Conservation (phyloP, 208 protist species). For the Trypanosoma caninum region DNA sequence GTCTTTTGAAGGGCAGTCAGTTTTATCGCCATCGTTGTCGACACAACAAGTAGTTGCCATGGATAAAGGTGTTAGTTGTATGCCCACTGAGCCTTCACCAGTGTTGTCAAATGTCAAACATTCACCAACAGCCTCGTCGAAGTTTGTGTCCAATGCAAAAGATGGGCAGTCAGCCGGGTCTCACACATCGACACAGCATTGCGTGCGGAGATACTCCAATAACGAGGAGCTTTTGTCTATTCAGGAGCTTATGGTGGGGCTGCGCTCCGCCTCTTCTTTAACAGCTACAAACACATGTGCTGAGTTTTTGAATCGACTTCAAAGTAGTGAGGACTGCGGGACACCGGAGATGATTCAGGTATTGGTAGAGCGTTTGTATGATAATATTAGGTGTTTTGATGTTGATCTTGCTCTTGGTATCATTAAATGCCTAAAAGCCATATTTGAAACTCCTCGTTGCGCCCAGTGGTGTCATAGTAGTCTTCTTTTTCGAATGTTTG, state of each 20-base stretch:
- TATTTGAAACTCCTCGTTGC: constrained; percentile 46
- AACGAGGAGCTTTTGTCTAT: constrained; percentile 63
- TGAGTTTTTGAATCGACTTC: constrained; percentile 63
- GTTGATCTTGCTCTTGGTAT: constrained; percentile 47
- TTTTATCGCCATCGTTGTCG: too few relatives aligned
- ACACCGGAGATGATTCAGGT: constrained; percentile 76
- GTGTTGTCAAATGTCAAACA: too few relatives aligned
- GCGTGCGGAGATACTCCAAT: too few relatives aligned
- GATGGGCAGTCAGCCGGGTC: too few relatives aligned
- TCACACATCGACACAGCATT: too few relatives aligned
- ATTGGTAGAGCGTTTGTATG: constrained; percentile 76
- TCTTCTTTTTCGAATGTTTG: constrained; percentile 63
- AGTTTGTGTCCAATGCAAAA: too few relatives aligned
- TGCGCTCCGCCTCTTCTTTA: constrained; percentile 51
- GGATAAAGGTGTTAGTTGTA: too few relatives aligned
- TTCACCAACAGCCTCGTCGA: too few relatives aligned
- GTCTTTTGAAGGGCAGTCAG: too few relatives aligned
- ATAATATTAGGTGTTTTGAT: constrained; percentile 62
- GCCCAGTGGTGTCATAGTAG: constrained; percentile 62
- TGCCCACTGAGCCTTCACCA: too few relatives aligned
- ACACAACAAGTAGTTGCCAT: too few relatives aligned
- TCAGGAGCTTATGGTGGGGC: constrained; percentile 70
- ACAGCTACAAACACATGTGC: constrained; percentile 61
- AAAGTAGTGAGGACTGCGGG: constrained; percentile 59
- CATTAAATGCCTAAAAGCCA: constrained; percentile 62